phyloP scores from a whole-genome alignment of 805 yeast species.

The Saccharomyces paradoxus region DNA sequence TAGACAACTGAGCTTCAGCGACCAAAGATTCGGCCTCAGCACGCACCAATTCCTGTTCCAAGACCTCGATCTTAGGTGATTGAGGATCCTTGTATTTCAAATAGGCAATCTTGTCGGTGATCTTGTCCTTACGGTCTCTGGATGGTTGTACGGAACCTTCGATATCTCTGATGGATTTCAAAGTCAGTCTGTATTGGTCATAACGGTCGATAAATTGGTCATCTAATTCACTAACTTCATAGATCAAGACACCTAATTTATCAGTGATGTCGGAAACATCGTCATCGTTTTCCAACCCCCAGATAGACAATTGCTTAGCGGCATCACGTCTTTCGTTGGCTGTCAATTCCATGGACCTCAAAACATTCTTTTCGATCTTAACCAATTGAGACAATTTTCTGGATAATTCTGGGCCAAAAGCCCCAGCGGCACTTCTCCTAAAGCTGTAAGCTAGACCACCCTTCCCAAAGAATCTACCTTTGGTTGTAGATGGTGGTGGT shows the following conservation, averaged over 20 bases:
- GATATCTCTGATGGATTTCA: constrained; percentile 74
- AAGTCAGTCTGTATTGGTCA: constrained; percentile 77
- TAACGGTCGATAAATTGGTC: constrained; percentile 80
- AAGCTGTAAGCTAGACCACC: constrained; percentile 51
- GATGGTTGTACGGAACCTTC: constrained; percentile 85
- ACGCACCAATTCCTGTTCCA: constrained; percentile 84
- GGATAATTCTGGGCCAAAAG: constrained; percentile 72
- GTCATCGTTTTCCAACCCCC: constrained; percentile 87
- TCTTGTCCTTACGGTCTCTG: constrained; percentile 76
- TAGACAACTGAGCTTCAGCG: constrained; percentile 85
- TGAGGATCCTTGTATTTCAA: constrained; percentile 80
- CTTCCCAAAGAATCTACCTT: constrained; percentile 80
- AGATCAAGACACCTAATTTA: constrained; percentile 73
- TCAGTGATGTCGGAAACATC: constrained; percentile 82
- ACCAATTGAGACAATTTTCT: constrained; percentile 66
- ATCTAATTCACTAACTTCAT: constrained; percentile 79
- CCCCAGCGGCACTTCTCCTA: constrained; percentile 68
- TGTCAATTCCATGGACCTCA: constrained; percentile 69
- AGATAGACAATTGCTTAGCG: constrained; percentile 70
- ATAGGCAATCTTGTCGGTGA: constrained; percentile 77
- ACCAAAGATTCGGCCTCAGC: constrained; percentile 88
- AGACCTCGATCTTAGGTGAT: constrained; percentile 65
- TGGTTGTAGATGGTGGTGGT: constrained; percentile 83
- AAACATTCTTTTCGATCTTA: constrained; percentile 74
- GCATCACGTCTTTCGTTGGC: constrained; percentile 74